Evolutionary conservation across 2,329 filamentous ascomycete genomes (phyloP).

Genomic region (Xylaria sp.): DNA sequence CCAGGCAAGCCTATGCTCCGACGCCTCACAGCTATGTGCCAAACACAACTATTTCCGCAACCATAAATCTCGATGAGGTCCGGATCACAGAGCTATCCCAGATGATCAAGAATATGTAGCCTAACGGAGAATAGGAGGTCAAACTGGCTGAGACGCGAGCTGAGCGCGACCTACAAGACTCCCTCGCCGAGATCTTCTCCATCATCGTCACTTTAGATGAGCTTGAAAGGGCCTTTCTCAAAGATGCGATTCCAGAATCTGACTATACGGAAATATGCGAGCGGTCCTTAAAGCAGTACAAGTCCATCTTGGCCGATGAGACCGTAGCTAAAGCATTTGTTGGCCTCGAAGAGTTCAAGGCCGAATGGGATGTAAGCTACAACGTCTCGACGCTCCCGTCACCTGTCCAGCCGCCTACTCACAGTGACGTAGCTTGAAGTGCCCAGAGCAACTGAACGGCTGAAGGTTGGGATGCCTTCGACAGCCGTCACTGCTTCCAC

Average conservation of each 20-base stretch:
- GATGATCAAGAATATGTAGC: neutral
- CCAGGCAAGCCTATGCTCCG: constrained; percentile 82
- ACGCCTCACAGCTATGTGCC: constrained; percentile 93
- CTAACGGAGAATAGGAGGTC: constrained; percentile 74
- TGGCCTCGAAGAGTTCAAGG: constrained; percentile 90
- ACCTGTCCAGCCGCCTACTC: constrained; percentile 28
- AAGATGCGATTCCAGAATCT: constrained; percentile 89
- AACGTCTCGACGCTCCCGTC: neutral
- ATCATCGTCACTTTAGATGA: constrained; percentile 96
- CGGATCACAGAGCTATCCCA: constrained; percentile 30
- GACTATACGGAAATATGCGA: constrained; percentile 98
- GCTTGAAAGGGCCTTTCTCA: constrained; percentile 94
- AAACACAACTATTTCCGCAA: constrained; percentile 82
- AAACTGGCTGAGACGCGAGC: constrained; percentile 87
- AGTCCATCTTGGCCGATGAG: constrained; percentile 90
- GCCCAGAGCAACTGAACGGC: constrained; percentile 89
- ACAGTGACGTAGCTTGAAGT: constrained; percentile 78
- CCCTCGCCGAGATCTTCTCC: constrained; percentile 95
- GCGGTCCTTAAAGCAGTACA: constrained; percentile 94
- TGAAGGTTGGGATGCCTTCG: constrained; percentile 91
- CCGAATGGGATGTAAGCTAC: constrained; percentile 81
- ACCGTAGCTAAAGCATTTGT: constrained; percentile 88
- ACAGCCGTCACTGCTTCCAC: constrained; percentile 73
- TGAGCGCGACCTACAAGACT: constrained; percentile 94
- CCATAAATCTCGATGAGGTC: constrained; percentile 94